Conservation (phyloP, 2,329 filamentous ascomycete species). For the Helotiales sp. region DNA sequence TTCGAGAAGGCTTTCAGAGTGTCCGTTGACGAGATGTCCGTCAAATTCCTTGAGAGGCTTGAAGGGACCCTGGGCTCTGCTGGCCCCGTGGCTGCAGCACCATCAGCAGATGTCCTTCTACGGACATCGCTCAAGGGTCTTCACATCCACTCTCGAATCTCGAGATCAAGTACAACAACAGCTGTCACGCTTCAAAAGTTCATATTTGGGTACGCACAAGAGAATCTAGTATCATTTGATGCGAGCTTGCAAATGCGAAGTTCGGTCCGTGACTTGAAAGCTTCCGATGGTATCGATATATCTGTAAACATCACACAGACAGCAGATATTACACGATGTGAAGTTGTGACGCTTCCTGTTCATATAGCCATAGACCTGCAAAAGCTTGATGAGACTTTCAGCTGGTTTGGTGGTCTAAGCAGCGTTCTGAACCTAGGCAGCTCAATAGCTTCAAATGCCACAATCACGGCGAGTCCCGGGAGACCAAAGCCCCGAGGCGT, state of each 20-base stretch:
- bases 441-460: slow-evolving; percentile 76
- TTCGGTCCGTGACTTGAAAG: slow-evolving; percentile 59
- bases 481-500: slow-evolving; percentile 55
- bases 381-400: slow-evolving; percentile 80
- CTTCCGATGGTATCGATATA: slow-evolving; percentile 57
- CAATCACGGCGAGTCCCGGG: slow-evolving; percentile 42
- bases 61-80: slow-evolving; percentile 27
- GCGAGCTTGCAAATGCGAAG: slow-evolving; percentile 55
- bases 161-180: slow-evolving; percentile 25
- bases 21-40: slow-evolving; percentile 28
- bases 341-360: slow-evolving; percentile 75
- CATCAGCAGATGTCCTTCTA: slow-evolving; percentile 32
- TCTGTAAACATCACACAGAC: slow-evolving; percentile 52
- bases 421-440: slow-evolving; percentile 86
- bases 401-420: slow-evolving; percentile 88
- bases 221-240: slow-evolving; percentile 65
- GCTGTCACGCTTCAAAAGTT: slow-evolving; percentile 51
- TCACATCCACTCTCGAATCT: slow-evolving; percentile 19
- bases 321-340: slow-evolving; percentile 49
- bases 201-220: slow-evolving; percentile 61
- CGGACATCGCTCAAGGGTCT: slow-evolving; percentile 31
- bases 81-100: slow-evolving; percentile 1
- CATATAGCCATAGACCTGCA: slow-evolving; percentile 76
- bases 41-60: slow-evolving; percentile 35
- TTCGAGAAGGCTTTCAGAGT: slow-evolving; percentile 23